Conservation (phyloP, 331 rosid species). For the Saraca asoca region DNA sequence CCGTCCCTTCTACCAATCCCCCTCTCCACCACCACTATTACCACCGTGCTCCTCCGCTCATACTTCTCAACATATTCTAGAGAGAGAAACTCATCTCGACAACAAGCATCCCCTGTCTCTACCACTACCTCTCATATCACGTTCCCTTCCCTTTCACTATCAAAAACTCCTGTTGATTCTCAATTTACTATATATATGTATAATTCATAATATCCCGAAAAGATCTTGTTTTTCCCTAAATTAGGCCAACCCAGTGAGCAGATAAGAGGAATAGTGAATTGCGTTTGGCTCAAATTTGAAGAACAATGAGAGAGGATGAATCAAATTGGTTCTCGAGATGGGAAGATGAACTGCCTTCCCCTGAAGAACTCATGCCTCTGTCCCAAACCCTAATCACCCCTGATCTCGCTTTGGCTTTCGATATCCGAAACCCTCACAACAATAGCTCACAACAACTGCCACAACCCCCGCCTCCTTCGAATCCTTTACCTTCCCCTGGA, state of each 20-base stretch:
- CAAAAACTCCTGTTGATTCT: not conserved
- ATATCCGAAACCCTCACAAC: constrained; percentile 56
- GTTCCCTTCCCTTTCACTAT: constrained; percentile 5
- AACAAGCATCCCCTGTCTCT: constrained; percentile 29
- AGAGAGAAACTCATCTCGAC: not conserved
- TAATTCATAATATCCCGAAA: not conserved
- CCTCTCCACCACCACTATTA: constrained; percentile 5
- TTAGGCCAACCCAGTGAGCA: not conserved
- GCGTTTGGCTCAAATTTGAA: constrained; percentile 33
- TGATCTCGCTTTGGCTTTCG: constrained; percentile 95
- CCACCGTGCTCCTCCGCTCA: constrained; percentile 7
- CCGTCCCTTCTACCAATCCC: not conserved
- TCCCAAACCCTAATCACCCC: constrained; percentile 96
- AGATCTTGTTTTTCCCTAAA: constrained; percentile 5
- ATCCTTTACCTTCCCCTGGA: constrained; percentile 44
- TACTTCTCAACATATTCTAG: constrained; percentile 19
- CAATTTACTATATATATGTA: not conserved
- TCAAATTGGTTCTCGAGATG: constrained; percentile 87
- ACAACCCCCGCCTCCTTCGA: constrained; percentile 39
- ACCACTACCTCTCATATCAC: not conserved
- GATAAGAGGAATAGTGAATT: constrained; percentile 16
- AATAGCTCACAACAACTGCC: constrained; percentile 36
- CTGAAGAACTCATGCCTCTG: constrained; percentile 80
- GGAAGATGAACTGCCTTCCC: constrained; percentile 87
- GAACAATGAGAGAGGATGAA: constrained; percentile 83